Conservation (phyloP, 768 basidiomycete species). For the Mrakia blollopis region DNA sequence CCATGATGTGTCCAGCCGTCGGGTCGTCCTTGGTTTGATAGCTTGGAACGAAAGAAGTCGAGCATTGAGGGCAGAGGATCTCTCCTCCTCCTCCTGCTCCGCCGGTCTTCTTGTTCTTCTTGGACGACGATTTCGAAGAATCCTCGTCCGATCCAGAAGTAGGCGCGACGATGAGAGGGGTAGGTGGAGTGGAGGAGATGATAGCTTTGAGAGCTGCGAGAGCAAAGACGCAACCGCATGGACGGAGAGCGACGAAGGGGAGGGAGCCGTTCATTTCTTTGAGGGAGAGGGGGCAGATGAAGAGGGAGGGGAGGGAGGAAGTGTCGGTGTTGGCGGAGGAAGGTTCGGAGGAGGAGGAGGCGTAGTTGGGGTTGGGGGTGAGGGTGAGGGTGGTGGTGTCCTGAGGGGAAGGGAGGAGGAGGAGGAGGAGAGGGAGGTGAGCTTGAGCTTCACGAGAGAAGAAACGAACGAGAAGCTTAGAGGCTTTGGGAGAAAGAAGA, state of each 20-base stretch:
- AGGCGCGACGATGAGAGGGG: slow-evolving; percentile 50
- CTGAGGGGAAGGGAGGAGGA: slow-evolving; percentile 46
- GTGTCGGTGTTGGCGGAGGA: slow-evolving; percentile 40
- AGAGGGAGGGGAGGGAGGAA: slow-evolving; percentile 57
- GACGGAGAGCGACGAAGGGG: slow-evolving; percentile 78
- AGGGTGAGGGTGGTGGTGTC: slow-evolving; percentile 79
- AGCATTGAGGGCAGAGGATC: slow-evolving; percentile 37
- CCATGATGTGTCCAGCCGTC: slow-evolving; percentile 10
- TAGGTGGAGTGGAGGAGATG: slow-evolving; percentile 5
- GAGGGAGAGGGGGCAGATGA: slow-evolving; percentile 83
- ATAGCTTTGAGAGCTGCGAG: slow-evolving; percentile 65
- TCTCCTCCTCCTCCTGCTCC: slow-evolving; percentile 20
- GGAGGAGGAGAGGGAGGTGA: not conserved
- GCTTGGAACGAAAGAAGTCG: slow-evolving; percentile 7
- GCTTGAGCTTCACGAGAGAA: not conserved
- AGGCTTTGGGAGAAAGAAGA: no score
- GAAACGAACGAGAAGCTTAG: not conserved
- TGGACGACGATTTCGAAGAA: slow-evolving; percentile 32
- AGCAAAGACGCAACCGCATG: slow-evolving; percentile 89
- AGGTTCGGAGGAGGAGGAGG: slow-evolving; percentile 43
- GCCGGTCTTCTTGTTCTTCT: slow-evolving; percentile 41
- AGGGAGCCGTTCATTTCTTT: slow-evolving; percentile 91
- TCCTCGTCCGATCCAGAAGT: slow-evolving; percentile 39
- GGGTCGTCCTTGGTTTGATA: slow-evolving; percentile 8
- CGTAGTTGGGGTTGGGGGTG: slow-evolving; percentile 55